These are phyloP conservation scores for Planoprotostelium fungivorum DNA, from an alignment of 78 protist genomes.

Conservation along the genomic window DNA sequence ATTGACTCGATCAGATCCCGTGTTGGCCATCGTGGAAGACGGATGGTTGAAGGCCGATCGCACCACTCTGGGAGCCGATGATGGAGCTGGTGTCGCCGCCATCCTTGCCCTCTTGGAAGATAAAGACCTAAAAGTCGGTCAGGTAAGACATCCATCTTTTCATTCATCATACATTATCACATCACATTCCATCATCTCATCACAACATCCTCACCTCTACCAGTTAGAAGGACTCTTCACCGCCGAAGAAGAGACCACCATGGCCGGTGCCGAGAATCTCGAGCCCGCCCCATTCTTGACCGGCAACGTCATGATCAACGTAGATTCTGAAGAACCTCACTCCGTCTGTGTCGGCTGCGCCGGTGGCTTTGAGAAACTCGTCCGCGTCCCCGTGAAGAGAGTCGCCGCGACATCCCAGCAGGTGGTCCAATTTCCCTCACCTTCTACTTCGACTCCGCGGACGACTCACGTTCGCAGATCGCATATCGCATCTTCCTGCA, in stretches of 20 bases:
- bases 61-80: constrained; percentile 74
- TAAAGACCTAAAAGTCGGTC: neutral
- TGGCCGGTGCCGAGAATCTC: constrained; percentile 26
- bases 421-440: neutral
- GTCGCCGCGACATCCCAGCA: neutral
- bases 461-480: neutral
- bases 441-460: neutral
- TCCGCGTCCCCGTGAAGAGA: neutral
- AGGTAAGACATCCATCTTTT: neutral
- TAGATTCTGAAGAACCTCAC: constrained; percentile 33
- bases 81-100: constrained; percentile 65
- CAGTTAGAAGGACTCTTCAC: constrained; percentile 55
- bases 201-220: neutral
- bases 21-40: neutral
- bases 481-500: neutral
- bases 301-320: constrained; percentile 31
- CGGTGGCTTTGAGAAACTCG: constrained; percentile 14
- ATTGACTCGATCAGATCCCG: neutral
- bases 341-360: constrained; percentile 42
- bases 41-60: constrained; percentile 45
- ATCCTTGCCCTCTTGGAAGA: constrained; percentile 53
- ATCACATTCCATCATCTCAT: constrained; percentile 38
- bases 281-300: neutral
- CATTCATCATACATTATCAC: constrained; percentile 25
- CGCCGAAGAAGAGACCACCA: constrained; percentile 58